phyloP scores from a whole-genome alignment of 2,329 filamentous ascomycete genomes.

The Seiridium cupressi region DNA sequence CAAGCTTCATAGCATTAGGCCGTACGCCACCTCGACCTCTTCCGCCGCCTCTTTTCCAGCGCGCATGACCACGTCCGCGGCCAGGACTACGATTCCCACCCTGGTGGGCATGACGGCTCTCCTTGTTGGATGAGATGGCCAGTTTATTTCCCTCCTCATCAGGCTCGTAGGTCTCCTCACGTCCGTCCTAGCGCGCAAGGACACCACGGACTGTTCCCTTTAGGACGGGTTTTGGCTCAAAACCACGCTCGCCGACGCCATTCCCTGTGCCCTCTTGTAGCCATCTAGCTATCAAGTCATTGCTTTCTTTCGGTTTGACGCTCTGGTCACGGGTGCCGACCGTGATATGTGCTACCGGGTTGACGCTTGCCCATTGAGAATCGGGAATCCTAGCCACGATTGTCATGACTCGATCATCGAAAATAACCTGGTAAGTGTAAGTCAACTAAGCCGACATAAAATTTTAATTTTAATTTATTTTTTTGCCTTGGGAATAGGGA shows the following conservation, averaged over 20 bases:
- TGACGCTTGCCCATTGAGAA: slow-evolving; percentile 67
- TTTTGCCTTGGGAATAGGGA: no score
- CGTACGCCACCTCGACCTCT: not conserved
- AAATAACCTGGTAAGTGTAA: slow-evolving; percentile 60
- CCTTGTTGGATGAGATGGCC: not conserved
- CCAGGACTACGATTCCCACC: not conserved
- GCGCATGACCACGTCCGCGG: not conserved
- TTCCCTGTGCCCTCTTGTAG: slow-evolving; percentile 51
- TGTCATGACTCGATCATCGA: slow-evolving; percentile 85
- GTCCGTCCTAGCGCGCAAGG: slow-evolving; percentile 40
- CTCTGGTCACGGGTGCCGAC: slow-evolving; percentile 72
- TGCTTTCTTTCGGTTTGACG: slow-evolving; percentile 94
- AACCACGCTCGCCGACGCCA: slow-evolving; percentile 45
- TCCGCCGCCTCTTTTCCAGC: not conserved
- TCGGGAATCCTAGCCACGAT: slow-evolving; percentile 76
- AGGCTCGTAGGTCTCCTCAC: not conserved
- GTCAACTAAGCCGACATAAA: not conserved
- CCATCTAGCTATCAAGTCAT: slow-evolving; percentile 78
- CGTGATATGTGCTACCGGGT: slow-evolving; percentile 82
- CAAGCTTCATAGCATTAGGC: not conserved
- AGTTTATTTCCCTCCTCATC: not conserved
- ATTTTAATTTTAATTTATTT: no score
- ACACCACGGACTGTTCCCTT: slow-evolving; percentile 48
- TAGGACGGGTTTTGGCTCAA: slow-evolving; percentile 47
- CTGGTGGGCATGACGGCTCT: not conserved